Percentiles rank a stretch among this genome's conserved stretches.
phyloP scores from a whole-genome alignment of 2,329 filamentous ascomycete species.

The Colletotrichum sp. region DNA sequence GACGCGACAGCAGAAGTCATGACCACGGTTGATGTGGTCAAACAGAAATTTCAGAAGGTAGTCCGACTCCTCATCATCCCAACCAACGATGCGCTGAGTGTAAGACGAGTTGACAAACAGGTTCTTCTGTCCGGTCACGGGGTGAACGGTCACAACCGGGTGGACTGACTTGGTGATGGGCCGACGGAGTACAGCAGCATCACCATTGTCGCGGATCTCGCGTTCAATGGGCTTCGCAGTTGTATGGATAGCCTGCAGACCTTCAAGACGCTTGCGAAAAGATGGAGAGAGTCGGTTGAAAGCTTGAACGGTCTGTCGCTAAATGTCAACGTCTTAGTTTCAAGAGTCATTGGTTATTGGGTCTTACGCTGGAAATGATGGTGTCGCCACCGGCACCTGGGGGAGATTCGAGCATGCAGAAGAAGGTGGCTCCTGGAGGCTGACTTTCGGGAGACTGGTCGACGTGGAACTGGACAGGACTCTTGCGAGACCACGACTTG shows the following conservation, averaged over 20 bases:
- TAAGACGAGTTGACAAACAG: neutral
- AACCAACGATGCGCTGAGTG: neutral
- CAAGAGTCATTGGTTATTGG: neutral
- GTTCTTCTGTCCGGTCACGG: neutral
- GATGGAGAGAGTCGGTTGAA: neutral
- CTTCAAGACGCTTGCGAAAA: neutral
- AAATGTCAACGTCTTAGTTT: neutral
- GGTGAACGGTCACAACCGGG: neutral
- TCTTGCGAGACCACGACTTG: neutral
- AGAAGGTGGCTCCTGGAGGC: neutral
- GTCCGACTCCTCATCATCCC: neutral
- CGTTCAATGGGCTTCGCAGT: neutral
- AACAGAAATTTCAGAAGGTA: neutral
- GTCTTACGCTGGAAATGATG: neutral
- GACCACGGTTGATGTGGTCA: neutral
- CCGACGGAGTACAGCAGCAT: neutral
- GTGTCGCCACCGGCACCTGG: neutral
- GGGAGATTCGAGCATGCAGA: neutral
- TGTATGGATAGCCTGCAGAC: neutral
- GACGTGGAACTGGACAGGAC: neutral
- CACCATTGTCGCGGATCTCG: neutral
- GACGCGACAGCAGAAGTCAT: neutral
- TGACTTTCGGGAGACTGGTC: neutral
- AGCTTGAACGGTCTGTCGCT: neutral
- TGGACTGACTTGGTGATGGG: neutral